Base-by-base conservation (phyloP, 1,284 basidiomycete genomes). In the Moesziomyces globuligerus region DNA sequence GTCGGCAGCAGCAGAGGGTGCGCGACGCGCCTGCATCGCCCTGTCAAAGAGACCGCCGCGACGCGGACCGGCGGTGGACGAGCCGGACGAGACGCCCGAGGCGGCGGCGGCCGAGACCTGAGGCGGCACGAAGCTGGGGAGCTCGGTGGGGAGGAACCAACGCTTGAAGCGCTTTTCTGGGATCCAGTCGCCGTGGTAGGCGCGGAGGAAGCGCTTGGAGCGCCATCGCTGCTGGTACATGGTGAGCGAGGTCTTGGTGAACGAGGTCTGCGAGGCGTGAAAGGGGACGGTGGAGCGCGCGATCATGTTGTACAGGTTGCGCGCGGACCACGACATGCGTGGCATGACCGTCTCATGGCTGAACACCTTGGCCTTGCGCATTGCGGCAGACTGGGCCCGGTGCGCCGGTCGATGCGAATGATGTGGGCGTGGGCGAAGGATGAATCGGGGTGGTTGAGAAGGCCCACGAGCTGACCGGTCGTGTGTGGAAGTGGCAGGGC, bases 151-250 rank as follows among this genome's bases (percentile, higher is more conserved):
- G 21, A 98, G 87, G 83, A 93, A 98, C 91, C 93, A 95, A 48
- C 91, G 89, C 83, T 95, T 94, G 88, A 98, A 98, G 38, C 90
- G 89, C 78, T 90, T 91, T 85, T 95, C 93, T 53, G 90, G 90
- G 67, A 98, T 93, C 84, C 89, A 91, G 86, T 98, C 94, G 37
- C 94, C 94, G 82, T 98, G 95, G 86, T 98, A 98, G 4, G 89
- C 94, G 57, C 94, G 89, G 28, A 93, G 87, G 64, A 94, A 88
- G n/a, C 90, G 87, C 84, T 97, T 98, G 17, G 92, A 88, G 23
- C 86, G 86, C 92, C 93, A 98, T 37, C 94, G 90, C 81, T 97
- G 91, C 84, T 96, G 92, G 85, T 92, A 98, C 47, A 98, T 87
- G 0, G 91, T 90, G 55, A 86, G 83, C 59, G 83, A 83, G 4